Percentiles rank a stretch among this genome's conserved stretches.
These are phyloP conservation scores for Scheffersomyces lignosus DNA, from an alignment of 805 yeast species.

Conservation along the genomic window DNA sequence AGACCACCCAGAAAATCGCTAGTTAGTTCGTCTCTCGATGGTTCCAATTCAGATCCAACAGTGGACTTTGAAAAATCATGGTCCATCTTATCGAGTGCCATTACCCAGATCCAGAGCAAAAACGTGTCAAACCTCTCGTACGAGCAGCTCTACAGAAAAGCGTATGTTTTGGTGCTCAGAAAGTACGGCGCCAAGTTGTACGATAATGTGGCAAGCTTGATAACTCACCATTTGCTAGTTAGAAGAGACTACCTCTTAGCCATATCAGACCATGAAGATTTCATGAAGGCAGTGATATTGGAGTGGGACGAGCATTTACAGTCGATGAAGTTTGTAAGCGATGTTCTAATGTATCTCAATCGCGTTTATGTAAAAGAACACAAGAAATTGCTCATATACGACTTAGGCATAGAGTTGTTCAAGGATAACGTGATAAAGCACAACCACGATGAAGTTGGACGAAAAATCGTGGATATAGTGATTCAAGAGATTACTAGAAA, in stretches of 20 bases:
- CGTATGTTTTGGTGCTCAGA: slow-evolving; percentile 72
- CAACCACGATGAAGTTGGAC: slow-evolving; percentile 51
- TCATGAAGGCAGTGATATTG: slow-evolving; percentile 34
- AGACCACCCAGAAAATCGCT: slow-evolving; percentile 60
- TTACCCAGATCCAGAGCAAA: slow-evolving; percentile 66
- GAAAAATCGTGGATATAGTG: slow-evolving; percentile 46
- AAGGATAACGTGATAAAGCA: slow-evolving; percentile 57
- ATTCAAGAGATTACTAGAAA: slow-evolving; percentile 57
- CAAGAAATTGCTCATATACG: slow-evolving; percentile 64
- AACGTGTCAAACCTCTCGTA: slow-evolving; percentile 75
- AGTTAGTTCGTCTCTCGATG: slow-evolving; percentile 18
- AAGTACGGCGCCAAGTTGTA: slow-evolving; percentile 68
- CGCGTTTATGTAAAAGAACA: slow-evolving; percentile 77
- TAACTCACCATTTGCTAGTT: slow-evolving; percentile 45
- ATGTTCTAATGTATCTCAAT: slow-evolving; percentile 83
- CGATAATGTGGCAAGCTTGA: slow-evolving; percentile 52
- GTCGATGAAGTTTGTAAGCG: slow-evolving; percentile 76
- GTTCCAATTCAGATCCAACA: slow-evolving; percentile 22
- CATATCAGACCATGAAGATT: slow-evolving; percentile 24
- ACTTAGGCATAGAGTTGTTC: slow-evolving; percentile 69
- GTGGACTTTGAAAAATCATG: slow-evolving; percentile 68
- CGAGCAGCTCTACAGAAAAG: slow-evolving; percentile 77
- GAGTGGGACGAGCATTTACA: slow-evolving; percentile 75
- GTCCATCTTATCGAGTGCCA: slow-evolving; percentile 64
- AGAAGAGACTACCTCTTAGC: slow-evolving; percentile 19